A percentile compares a stretch with the other conserved stretches of the same genome.
Conservation (phyloP, 108 stramenopile species). For the Fistulifera solaris region DNA sequence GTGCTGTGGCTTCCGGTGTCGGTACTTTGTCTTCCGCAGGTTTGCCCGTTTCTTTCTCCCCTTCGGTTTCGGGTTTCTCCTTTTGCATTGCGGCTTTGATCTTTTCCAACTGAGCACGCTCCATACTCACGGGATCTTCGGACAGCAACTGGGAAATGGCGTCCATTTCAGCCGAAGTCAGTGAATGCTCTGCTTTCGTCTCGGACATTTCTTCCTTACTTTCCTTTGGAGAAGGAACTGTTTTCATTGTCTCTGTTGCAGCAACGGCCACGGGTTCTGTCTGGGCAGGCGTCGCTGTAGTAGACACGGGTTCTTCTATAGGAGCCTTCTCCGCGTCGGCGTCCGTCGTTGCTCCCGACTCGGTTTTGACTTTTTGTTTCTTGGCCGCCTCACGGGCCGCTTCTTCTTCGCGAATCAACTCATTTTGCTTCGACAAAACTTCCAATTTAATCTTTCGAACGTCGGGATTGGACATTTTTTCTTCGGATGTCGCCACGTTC, state of each 20-base stretch:
- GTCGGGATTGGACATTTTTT: conserved; percentile 55
- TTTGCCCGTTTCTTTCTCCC: conserved; percentile 5
- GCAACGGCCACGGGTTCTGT: conserved; percentile 1
- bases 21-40: not conserved
- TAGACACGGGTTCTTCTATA: conserved; percentile 3
- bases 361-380: conserved; percentile 36
- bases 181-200: conserved; percentile 23
- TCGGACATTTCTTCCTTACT: conserved; percentile 23
- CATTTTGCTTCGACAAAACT: conserved; percentile 70
- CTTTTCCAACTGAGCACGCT: conserved; percentile 56
- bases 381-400: conserved; percentile 49
- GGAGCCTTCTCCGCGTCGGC: conserved; percentile 15
- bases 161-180: conserved; percentile 74
- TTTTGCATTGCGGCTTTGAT: conserved; percentile 61
- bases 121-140: conserved; percentile 71
- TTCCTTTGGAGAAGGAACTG: conserved; percentile 25
- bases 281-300: conserved; percentile 3
- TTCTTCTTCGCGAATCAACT: conserved; percentile 68
- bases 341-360: conserved; percentile 26
- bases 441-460: conserved; percentile 76
- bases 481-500: conserved; percentile 81
- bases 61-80: conserved; percentile 8
- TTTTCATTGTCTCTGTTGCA: conserved; percentile 6
- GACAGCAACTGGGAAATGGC: conserved; percentile 68
- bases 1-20: not conserved